Percentiles rank a stretch among this genome's conserved stretches.
Evolutionary conservation across 495 filamentous ascomycete genomes (phyloP).

Genomic region (Talaromyces adpressus): DNA sequence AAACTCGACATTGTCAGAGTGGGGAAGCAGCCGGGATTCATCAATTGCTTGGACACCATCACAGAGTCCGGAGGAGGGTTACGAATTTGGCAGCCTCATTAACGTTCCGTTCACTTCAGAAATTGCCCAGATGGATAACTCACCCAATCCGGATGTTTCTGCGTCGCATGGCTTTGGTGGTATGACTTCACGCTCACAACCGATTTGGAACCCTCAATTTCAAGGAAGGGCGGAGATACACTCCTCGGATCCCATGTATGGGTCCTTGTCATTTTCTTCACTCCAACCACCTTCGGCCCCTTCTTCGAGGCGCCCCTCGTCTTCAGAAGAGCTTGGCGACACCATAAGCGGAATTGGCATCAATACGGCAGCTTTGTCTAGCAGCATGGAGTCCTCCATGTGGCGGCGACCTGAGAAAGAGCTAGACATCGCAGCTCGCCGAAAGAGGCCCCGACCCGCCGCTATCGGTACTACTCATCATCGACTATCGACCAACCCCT

Average conservation of each 20-base stretch:
- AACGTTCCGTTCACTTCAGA: constrained; percentile 13
- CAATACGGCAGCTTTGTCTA: constrained; percentile 19
- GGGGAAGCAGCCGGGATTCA: constrained; percentile 25
- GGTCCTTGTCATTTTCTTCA: constrained; percentile 9
- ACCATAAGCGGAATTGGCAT: constrained; percentile 37
- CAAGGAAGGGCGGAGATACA: constrained; percentile 3
- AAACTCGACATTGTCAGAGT: constrained; percentile 25
- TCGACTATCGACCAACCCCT: constrained; percentile 30
- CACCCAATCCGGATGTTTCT: constrained; percentile 7
- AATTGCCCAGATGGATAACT: constrained; percentile 14
- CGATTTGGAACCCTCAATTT: constrained; percentile 2
- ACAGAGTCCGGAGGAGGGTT: constrained; percentile 22
- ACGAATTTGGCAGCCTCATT: constrained; percentile 17
- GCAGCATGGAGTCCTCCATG: constrained; percentile 19
- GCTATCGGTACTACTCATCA: constrained; percentile 34
- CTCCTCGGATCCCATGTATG: constrained; percentile 7
- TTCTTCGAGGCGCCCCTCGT: constrained; percentile 30
- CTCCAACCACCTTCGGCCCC: constrained; percentile 29
- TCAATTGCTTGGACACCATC: constrained; percentile 27
- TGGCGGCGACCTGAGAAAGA: constrained; percentile 39
- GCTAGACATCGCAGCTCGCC: constrained; percentile 45
- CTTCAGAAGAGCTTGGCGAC: constrained; percentile 30
- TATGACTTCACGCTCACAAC: not conserved
- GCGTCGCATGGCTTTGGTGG: constrained; percentile 1
- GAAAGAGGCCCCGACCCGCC: constrained; percentile 47